Evolutionary conservation across 192 early-diverging fungal genomes (phyloP).

Genomic region (Coemansia aciculifera): DNA sequence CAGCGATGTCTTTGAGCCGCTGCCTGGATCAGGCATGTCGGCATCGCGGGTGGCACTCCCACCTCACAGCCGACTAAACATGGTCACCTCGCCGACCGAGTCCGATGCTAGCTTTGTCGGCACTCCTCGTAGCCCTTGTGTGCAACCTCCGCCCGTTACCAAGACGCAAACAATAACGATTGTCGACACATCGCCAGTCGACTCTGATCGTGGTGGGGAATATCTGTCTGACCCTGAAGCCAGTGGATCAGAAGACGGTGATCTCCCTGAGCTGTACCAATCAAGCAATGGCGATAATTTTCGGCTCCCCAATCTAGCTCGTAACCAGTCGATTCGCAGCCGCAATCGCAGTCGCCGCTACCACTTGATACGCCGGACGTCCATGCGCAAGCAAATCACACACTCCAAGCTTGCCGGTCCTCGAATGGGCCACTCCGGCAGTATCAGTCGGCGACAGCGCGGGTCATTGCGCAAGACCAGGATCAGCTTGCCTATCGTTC

Average conservation of each 20-base stretch:
- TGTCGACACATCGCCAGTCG: not conserved
- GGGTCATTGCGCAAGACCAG: constrained; percentile 17
- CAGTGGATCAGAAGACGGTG: constrained; percentile 14
- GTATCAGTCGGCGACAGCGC: not conserved
- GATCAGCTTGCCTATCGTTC: constrained; percentile 49
- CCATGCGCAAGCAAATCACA: constrained; percentile 9
- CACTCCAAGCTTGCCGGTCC: not conserved
- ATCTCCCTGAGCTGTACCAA: constrained; percentile 28
- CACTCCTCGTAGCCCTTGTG: not conserved
- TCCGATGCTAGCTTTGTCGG: constrained; percentile 13
- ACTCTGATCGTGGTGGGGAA: not conserved
- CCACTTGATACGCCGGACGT: constrained; percentile 24
- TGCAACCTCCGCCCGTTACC: not conserved
- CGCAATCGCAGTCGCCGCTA: constrained; percentile 9
- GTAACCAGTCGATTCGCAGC: constrained; percentile 23
- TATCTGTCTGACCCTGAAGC: constrained; percentile 12
- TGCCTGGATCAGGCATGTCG: not conserved
- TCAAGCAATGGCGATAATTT: constrained; percentile 35
- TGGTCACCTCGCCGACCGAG: constrained; percentile 20
- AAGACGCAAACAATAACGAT: not conserved
- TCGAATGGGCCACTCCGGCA: not conserved
- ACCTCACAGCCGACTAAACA: not conserved
- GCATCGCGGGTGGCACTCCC: not conserved
- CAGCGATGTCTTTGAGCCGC: not conserved
- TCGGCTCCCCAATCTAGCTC: constrained; percentile 36